phyloP scores from a whole-genome alignment of 2,329 filamentous ascomycete genomes.

The Ceratocystis cubensis region DNA sequence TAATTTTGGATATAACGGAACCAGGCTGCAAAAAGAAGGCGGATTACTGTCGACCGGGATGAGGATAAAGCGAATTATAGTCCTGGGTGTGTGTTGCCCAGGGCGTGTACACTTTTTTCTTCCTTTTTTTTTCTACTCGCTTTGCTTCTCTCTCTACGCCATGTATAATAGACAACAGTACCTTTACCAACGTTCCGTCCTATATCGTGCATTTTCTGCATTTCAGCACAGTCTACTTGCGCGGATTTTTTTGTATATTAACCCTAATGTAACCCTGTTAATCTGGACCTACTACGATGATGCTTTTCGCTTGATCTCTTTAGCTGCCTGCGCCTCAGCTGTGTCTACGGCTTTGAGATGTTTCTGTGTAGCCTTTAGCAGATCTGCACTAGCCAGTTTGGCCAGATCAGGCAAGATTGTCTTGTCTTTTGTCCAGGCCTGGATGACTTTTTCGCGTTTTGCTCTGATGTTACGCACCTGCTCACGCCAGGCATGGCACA shows the following conservation, averaged over 20 bases:
- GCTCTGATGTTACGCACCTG: constrained; percentile 37
- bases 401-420: constrained; percentile 37
- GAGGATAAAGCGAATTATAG: constrained; percentile 8
- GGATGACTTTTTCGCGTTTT: constrained; percentile 37
- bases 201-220: background rate
- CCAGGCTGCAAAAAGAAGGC: background rate
- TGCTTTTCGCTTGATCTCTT: constrained; percentile 28
- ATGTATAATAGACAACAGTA: constrained; percentile 15
- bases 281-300: background rate
- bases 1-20: background rate
- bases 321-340: constrained; percentile 38
- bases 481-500: constrained; percentile 40
- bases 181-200: background rate
- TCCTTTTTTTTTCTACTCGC: background rate
- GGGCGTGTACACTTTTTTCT: constrained; percentile 15
- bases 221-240: background rate
- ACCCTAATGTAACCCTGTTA: background rate
- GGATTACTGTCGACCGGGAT: background rate
- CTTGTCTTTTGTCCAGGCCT: constrained; percentile 37
- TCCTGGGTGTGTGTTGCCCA: background rate
- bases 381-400: constrained; percentile 35
- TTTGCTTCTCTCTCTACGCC: background rate
- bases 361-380: constrained; percentile 41
- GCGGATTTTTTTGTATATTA: background rate
- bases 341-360: constrained; percentile 39